phyloP scores from a whole-genome alignment of 768 basidiomycete genomes.

The Lactarius evosmus region DNA sequence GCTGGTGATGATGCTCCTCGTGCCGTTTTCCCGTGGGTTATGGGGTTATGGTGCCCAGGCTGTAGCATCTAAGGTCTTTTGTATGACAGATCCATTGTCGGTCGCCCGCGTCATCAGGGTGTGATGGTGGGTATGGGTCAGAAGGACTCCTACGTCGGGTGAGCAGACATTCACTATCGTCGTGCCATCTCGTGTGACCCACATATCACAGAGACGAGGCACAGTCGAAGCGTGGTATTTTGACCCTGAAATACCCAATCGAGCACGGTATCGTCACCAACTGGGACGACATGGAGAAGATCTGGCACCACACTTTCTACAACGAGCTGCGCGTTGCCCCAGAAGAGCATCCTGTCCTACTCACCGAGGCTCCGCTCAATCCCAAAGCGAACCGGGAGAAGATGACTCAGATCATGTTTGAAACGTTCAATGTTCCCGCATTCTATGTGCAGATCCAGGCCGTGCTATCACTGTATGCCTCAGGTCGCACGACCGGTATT shows the following conservation, averaged over 20 bases:
- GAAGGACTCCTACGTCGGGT: constrained; percentile 97
- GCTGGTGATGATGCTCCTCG: constrained; percentile 85
- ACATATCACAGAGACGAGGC: constrained; percentile 67
- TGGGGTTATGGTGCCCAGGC: background rate
- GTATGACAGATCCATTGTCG: constrained; percentile 74
- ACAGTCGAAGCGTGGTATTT: constrained; percentile 92
- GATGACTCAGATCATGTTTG: constrained; percentile 80
- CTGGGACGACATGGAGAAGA: constrained; percentile 99
- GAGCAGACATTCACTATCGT: constrained; percentile 31
- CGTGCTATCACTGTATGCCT: constrained; percentile 80
- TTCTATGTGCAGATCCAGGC: constrained; percentile 77
- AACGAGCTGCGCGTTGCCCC: constrained; percentile 77
- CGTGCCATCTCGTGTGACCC: constrained; percentile 22
- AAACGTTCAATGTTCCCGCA: constrained; percentile 72
- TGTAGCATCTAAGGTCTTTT: constrained; percentile 12
- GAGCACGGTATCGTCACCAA: constrained; percentile 95
- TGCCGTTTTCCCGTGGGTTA: constrained; percentile 88
- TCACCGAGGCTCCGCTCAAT: constrained; percentile 72
- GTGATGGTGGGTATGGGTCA: constrained; percentile 98
- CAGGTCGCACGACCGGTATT: constrained; percentile 92
- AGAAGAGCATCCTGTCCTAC: constrained; percentile 69
- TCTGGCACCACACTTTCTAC: constrained; percentile 97
- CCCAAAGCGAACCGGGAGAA: constrained; percentile 72
- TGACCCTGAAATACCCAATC: constrained; percentile 90
- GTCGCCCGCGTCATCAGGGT: constrained; percentile 90